Base-by-base conservation (phyloP, 2,329 filamentous ascomycete species). In the Sporothrix curviconia region DNA sequence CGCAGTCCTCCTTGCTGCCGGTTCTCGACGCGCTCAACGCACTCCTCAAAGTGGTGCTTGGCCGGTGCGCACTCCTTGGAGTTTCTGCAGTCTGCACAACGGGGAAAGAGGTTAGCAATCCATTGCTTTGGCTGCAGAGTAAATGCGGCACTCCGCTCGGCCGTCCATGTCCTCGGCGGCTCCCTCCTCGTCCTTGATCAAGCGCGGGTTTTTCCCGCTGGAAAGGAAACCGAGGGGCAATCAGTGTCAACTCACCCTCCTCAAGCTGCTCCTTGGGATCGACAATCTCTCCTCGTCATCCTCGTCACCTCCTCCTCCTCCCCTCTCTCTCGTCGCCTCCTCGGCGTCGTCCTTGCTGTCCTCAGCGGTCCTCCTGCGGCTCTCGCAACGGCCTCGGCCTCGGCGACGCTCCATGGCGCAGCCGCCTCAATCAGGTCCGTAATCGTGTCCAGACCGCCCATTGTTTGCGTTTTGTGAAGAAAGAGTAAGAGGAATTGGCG, bases 41-140 rank as follows among this genome's bases (percentile, higher is more conserved):
- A 99, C 78, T 96, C 90, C 65, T 97, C 92, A 74, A 88, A 97
- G 83, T 99, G 94, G 82, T 97, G 92, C 85, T 97, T 99, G 71
- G 84, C 83, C 60, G 87, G 86, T 61, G 86, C 81, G 78, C 94
- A 99, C 75, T 89, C 79, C 74, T 87, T 82, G 64, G 91, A 91
- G 74, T 92, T 84, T 75, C 84, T 83, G 83, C 94, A 99, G 71
- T 96, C 94, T 97, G 74, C 66, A 66, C 68, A 25, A 7, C 24
- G 6, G 28, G 28, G 28, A 5, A 3, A 15, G 15, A 7, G 17
- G 49, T 58, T 42, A 58, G 56, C n/a, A 30, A 32, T 32, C 28
- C 28, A 32, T n/a, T n/a, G n/a, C n/a, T n/a, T n/a, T n/a, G n/a
- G n/a, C n/a, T n/a, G n/a, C n/a, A n/a, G n/a, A n/a, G n/a, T n/a